Evolutionary conservation across 495 filamentous ascomycete species (phyloP), one percentile per base, ranked within the genome.

Genomic region (Penicillium waksmanii): DNA sequence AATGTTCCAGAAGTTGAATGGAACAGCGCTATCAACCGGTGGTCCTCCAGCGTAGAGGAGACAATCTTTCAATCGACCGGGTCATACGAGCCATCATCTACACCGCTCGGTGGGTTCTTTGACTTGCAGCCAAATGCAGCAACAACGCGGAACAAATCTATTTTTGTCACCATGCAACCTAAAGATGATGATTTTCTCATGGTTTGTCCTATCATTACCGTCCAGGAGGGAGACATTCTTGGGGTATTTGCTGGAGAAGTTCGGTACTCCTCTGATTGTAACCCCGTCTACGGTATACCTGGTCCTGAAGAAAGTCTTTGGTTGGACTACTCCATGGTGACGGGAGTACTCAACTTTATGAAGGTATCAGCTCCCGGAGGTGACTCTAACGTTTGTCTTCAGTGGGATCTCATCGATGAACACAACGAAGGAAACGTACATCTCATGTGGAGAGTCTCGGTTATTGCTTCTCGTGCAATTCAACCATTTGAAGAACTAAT

Each of bases 401-500:
- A 51, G 8, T 51, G 48, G 48, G 48, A 51, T 10, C 48, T 51
- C 19, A 25, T 51, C n/a, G 48, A 51, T 25, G 25, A 51, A 25
- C 48, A 10, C 18, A 51, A 51, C 7, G 48, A 31, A 51, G 48
- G 10, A 25, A 46, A 19, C 3, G n/a, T 6, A 3, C n/a, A 21
- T 53, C 51, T 53, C 33, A 18, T 40, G 35, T 53, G 51, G 51
- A 40, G 21, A 43, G 51, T 53, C 33, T 10, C 51, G 19, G 51
- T 25, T 19, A 21, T 38, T 38, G 51, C 51, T 38, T n/a, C 38
- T 42, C 51, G 51, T 13, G 51, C 6, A 25, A 53, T 53, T 12
- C 15, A 42, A 42, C 51, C 51, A 42, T 53, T 53, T 42, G 51
- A 53, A 42, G 51, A 53, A 42, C 2, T 53, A 27, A 36, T 53